Conservation (phyloP, 2,329 filamentous ascomycete genomes). For the Coniosporium tulheliwenetii region DNA sequence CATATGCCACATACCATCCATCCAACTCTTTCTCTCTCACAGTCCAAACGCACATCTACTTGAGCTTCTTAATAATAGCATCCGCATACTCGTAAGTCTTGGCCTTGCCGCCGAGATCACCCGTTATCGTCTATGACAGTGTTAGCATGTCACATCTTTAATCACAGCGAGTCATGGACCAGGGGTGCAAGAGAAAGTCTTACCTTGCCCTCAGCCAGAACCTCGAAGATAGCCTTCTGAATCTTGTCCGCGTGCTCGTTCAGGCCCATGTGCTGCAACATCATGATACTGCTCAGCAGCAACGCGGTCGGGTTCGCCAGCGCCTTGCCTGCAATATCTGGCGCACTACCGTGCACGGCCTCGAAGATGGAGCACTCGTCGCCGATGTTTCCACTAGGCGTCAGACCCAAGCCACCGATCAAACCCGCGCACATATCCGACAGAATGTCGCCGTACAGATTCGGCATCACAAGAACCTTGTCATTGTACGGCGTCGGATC, state of each 20-base stretch:
- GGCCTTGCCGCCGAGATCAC: slow-evolving; percentile 88
- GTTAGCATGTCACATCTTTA: not conserved
- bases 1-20: not conserved
- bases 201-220: slow-evolving; percentile 86
- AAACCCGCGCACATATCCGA: slow-evolving; percentile 99
- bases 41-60: not conserved
- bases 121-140: slow-evolving; percentile 52
- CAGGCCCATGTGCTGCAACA: slow-evolving; percentile 96
- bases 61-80: slow-evolving; percentile 63
- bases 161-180: not conserved
- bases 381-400: slow-evolving; percentile 95
- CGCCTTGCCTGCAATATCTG: slow-evolving; percentile 89
- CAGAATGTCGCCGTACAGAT: slow-evolving; percentile 98
- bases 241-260: slow-evolving; percentile 72
- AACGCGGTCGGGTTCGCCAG: slow-evolving; percentile 96
- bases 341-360: slow-evolving; percentile 93
- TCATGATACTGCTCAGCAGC: slow-evolving; percentile 94
- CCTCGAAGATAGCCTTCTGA: slow-evolving; percentile 89
- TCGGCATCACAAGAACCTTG: slow-evolving; percentile 95
- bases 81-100: slow-evolving; percentile 90
- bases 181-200: slow-evolving; percentile 8
- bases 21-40: not conserved
- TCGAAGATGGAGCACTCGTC: slow-evolving; percentile 99
- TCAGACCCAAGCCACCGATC: slow-evolving; percentile 92
- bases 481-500: slow-evolving; percentile 96